Evolutionary conservation across 2,329 filamentous ascomycete species (phyloP), one percentile per base, ranked within the genome.

Genomic region (Coleophoma eucalyptorum): DNA sequence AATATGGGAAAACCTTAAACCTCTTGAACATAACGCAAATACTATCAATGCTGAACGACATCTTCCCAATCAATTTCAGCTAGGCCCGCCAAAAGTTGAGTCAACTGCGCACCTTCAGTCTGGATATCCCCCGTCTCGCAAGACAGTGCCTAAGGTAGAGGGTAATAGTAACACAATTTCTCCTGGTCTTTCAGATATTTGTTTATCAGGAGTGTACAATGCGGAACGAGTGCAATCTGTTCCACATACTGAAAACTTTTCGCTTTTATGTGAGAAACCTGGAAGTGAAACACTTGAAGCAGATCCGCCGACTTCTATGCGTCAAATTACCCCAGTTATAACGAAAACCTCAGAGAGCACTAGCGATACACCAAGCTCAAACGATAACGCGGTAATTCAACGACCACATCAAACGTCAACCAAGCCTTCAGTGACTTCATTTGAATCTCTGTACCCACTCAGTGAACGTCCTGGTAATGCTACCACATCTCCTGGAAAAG

Each of bases 41-140:
- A 65, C 69, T 1, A 64, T 71, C 43, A 67, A 67, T 46, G 62
- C 70, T 7, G 68, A 72, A 54, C 54, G 69, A 33, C 69, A 73
- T 52, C 49, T 68, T 10, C 62, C 67, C 6, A 64, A 61, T 2
- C 63, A 66, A 38, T 71, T 71, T 49, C 66, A 67, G 47, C 50
- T 69, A 16, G 42, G 45, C 7, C 61, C 66, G 7, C 65, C 66
- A 12, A 69, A 66, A 53, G n/a, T 47, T 2, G 61, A 65, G 26
- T 26, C 26, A 5, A 13, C 55, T 50, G 10, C 54, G 55, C 10
- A 53, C 55, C 26, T 53, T 56, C 43, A 49, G 55, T 49, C 44
- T 18, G 35, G 5, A 38, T 4, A 8, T n/a, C 35, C 13, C 2
- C 6, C 6, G 5, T 26, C 26, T 26, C 26, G 26, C 26, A 26